These are phyloP conservation scores for Farysia itapuensis DNA, from an alignment of 1,284 basidiomycete species.

Conservation along the genomic window DNA sequence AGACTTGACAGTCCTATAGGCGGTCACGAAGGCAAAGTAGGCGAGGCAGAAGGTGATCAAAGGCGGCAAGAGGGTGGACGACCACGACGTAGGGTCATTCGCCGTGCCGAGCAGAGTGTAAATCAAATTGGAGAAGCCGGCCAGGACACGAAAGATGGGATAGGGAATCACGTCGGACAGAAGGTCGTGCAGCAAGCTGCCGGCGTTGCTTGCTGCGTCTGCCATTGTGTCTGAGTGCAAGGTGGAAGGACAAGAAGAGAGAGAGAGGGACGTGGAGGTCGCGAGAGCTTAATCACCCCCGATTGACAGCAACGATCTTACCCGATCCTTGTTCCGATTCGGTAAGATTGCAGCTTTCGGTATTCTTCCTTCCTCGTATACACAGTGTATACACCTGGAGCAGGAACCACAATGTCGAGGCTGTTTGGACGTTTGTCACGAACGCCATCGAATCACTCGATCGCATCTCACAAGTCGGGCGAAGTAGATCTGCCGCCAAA, in stretches of 20 bases:
- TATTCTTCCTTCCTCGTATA: no score
- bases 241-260: no score
- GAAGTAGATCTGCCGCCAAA: conserved; percentile 16
- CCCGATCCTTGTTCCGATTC: no score
- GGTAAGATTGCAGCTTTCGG: no score
- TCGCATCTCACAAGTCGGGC: conserved; percentile 1
- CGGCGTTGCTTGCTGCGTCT: conserved; percentile 3
- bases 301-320: no score
- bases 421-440: conserved; percentile 23
- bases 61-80: conserved; percentile 38
- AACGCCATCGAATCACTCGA: conserved; percentile 21
- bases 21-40: conserved; percentile 42
- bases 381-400: no score
- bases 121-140: conserved; percentile 43
- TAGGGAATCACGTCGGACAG: conserved; percentile 27
- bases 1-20: conserved; percentile 36
- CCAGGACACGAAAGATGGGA: conserved; percentile 32
- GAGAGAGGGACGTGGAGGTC: no score
- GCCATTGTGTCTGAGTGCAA: no score
- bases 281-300: no score
- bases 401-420: conserved; percentile 16
- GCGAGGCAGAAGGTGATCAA: conserved; percentile 43
- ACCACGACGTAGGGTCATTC: conserved; percentile 44
- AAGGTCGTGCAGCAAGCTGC: conserved; percentile 17
- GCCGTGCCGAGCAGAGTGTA: conserved; percentile 24